These are phyloP conservation scores for Typha latifolia DNA, from an alignment of 176 grass and related monocot species.

Conservation along the genomic window DNA sequence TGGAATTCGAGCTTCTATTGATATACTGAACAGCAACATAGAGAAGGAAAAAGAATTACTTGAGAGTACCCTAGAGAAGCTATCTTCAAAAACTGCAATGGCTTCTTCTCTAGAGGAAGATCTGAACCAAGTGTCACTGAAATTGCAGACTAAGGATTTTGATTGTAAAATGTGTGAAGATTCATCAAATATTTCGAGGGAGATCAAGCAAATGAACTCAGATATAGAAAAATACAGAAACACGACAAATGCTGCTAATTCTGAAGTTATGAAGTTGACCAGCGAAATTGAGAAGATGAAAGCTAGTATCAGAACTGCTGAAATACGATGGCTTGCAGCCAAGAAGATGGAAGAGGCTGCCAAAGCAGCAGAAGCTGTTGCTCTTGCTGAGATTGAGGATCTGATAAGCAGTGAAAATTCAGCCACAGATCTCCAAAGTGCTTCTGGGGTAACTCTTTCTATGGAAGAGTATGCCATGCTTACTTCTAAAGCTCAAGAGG, in stretches of 20 bases:
- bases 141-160: conserved; percentile 41
- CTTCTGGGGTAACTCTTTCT: conserved; percentile 40
- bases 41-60: conserved; percentile 47
- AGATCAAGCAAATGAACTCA: conserved; percentile 63
- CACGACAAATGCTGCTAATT: conserved; percentile 53
- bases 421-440: conserved; percentile 13
- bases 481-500: conserved; percentile 44
- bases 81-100: conserved; percentile 34
- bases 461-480: conserved; percentile 57
- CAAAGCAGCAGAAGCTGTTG: conserved; percentile 60
- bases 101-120: conserved; percentile 60
- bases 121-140: conserved; percentile 38
- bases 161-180: conserved; percentile 37
- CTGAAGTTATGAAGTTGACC: conserved; percentile 37
- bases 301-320: conserved; percentile 51
- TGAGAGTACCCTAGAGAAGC: conserved; percentile 40
- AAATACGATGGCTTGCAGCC: conserved; percentile 55
- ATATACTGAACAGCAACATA: conserved; percentile 42
- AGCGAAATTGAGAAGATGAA: conserved; percentile 76
- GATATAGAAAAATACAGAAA: conserved; percentile 55
- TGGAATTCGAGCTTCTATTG: conserved; percentile 37
- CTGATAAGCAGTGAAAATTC: conserved; percentile 47
- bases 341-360: conserved; percentile 92
- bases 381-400: conserved; percentile 73
- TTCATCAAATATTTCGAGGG: conserved; percentile 30